Conservation (phyloP, 2,329 filamentous ascomycete genomes). For the Nemania diffusa region DNA sequence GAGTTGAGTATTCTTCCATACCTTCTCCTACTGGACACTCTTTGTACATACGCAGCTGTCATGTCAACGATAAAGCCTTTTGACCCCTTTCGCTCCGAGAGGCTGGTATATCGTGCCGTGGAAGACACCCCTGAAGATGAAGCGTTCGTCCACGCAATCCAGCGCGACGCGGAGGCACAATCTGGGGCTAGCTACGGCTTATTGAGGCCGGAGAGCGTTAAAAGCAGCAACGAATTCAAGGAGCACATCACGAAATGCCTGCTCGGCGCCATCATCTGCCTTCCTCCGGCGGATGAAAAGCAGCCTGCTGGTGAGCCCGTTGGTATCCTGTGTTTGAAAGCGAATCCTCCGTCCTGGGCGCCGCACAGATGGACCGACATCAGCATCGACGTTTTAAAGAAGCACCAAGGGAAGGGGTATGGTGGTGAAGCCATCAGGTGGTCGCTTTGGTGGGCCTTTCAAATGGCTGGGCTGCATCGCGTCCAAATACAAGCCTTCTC, state of each 20-base stretch:
- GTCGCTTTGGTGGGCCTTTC: conserved; percentile 50
- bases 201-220: conserved; percentile 47
- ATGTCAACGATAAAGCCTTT: conserved; percentile 41
- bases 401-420: conserved; percentile 50
- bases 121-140: conserved; percentile 49
- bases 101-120: conserved; percentile 53
- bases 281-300: conserved; percentile 38
- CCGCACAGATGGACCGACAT: conserved; percentile 57
- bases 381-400: conserved; percentile 47
- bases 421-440: conserved; percentile 54
- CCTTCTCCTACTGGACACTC: neutral
- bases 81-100: conserved; percentile 50
- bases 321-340: conserved; percentile 48
- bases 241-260: conserved; percentile 45
- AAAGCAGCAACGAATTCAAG: conserved; percentile 45
- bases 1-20: neutral
- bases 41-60: neutral
- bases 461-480: conserved; percentile 51
- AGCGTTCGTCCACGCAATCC: conserved; percentile 47
- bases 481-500: conserved; percentile 49
- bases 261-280: conserved; percentile 53
- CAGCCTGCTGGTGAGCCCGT: conserved; percentile 43
- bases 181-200: conserved; percentile 46
- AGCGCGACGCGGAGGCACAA: conserved; percentile 45
- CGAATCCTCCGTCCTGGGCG: conserved; percentile 38